Conservation (phyloP, 208 protist species). For the Acanthamoeba culbertsoni region DNA sequence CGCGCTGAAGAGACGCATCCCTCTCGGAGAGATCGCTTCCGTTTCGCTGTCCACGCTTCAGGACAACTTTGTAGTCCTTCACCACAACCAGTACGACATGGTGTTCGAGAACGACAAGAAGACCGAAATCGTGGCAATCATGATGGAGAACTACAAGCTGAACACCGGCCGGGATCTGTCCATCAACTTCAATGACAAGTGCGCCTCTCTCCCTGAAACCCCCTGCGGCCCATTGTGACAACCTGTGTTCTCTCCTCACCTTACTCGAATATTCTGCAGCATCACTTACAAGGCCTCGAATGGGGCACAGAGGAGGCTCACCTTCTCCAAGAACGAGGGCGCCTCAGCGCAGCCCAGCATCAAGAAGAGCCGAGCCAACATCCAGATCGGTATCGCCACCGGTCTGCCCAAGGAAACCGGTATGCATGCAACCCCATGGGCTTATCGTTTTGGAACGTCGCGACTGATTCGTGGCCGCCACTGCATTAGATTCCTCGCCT, state of each 20-base stretch:
- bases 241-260: neutral
- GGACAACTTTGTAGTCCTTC: constrained; percentile 63
- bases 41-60: constrained; percentile 32
- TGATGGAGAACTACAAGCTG: constrained; percentile 74
- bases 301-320: constrained; percentile 52
- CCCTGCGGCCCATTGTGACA: neutral
- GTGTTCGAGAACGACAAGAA: constrained; percentile 80
- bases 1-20: neutral
- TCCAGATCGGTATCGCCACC: constrained; percentile 65
- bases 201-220: neutral
- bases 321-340: constrained; percentile 29
- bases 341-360: neutral
- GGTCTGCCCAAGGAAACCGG: constrained; percentile 68
- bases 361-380: constrained; percentile 66
- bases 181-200: constrained; percentile 70
- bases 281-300: constrained; percentile 75
- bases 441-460: neutral
- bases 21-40: constrained; percentile 45
- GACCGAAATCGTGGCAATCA: constrained; percentile 79
- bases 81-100: constrained; percentile 2
- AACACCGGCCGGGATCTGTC: constrained; percentile 48
- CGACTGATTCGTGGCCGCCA: no score
- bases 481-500: neutral
- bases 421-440: neutral
- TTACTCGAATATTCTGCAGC: neutral